phyloP scores from a whole-genome alignment of 2,329 filamentous ascomycete genomes.

The Cercospora zeae-maydis region DNA sequence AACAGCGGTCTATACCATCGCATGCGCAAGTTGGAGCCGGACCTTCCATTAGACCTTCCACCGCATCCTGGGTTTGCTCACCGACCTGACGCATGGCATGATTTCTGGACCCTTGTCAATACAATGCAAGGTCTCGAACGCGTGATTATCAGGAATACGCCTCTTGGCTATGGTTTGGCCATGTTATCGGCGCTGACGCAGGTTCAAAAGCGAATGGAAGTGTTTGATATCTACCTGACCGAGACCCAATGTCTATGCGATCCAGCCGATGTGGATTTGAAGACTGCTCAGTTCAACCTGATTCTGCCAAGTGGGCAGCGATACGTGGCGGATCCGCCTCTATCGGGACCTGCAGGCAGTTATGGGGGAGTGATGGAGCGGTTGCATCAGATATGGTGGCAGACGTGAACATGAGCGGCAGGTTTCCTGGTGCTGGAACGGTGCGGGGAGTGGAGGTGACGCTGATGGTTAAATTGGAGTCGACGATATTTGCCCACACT shows the following conservation, averaged over 20 bases:
- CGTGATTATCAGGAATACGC: background rate
- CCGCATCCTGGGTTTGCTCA: background rate
- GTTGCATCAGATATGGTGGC: background rate
- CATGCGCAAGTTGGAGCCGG: background rate
- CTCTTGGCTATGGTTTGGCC: background rate
- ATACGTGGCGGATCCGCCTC: background rate
- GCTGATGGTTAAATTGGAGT: background rate
- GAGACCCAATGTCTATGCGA: background rate
- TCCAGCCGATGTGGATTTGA: background rate
- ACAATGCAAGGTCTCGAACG: background rate
- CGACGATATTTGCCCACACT: background rate
- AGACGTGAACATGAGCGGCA: background rate
- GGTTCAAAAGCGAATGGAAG: background rate
- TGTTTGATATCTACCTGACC: background rate
- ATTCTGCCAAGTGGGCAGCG: background rate
- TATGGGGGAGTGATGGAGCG: background rate
- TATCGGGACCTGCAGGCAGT: background rate
- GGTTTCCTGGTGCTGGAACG: background rate
- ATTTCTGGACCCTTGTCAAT: background rate
- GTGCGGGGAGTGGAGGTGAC: background rate
- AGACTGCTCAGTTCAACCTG: background rate
- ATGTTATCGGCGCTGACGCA: background rate
- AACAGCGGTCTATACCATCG: background rate
- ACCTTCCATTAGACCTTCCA: background rate
- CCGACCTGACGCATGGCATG: background rate